Conservation (phyloP, 2,329 filamentous ascomycete genomes). For the Colletotrichum gigasporum region DNA sequence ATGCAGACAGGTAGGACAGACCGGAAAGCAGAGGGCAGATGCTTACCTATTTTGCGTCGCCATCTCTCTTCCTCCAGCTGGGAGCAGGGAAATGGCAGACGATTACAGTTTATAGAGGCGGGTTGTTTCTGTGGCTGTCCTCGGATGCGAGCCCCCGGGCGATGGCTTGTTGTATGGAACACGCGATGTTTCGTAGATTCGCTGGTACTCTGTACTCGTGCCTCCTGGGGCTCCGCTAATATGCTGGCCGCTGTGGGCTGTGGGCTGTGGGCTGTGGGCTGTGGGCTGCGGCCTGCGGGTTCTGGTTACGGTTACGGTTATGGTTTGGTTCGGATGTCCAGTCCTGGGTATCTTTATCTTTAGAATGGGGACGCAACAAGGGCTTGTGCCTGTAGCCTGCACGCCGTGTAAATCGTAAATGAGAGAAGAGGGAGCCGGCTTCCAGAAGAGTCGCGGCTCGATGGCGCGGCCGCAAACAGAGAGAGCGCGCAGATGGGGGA, state of each 20-base stretch:
- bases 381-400: not conserved
- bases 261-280: constrained; percentile 2
- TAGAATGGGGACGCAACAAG: constrained; percentile 14
- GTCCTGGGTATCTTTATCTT: constrained; percentile 20
- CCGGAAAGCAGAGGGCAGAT: constrained; percentile 12
- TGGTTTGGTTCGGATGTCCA: constrained; percentile 18
- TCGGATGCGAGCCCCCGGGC: constrained; percentile 20
- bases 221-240: constrained; percentile 24
- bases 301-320: constrained; percentile 3
- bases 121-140: constrained; percentile 25
- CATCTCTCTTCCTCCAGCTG: constrained; percentile 37
- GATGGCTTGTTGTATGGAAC: constrained; percentile 32
- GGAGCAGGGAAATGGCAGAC: constrained; percentile 3
- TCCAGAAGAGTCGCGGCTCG: constrained; percentile 3
- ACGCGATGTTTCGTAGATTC: constrained; percentile 31
- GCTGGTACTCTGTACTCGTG: constrained; percentile 25
- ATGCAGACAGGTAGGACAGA: too few species aligned
- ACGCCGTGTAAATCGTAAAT: not conserved
- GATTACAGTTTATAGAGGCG: constrained; percentile 28
- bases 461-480: not conserved
- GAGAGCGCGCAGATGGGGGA: not conserved
- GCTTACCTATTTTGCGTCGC: constrained; percentile 46
- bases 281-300: not conserved
- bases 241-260: constrained; percentile 2
- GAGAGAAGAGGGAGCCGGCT: constrained; percentile 1